Conservation (phyloP, 2,329 filamentous ascomycete species). For the Corniculantispora saksenae region DNA sequence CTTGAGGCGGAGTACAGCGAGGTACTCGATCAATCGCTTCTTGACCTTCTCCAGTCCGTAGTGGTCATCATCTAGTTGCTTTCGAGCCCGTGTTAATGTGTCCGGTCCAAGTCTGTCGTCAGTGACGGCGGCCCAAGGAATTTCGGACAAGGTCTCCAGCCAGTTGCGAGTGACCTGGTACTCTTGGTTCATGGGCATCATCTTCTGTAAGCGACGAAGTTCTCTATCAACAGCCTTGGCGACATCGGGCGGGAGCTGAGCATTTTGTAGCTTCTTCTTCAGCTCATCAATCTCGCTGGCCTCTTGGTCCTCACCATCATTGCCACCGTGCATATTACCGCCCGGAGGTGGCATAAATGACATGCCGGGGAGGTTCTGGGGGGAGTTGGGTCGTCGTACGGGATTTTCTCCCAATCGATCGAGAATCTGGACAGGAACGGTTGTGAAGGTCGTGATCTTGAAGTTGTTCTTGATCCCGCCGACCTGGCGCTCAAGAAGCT, state of each 20-base stretch:
- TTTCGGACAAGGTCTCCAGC: constrained; percentile 88
- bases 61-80: constrained; percentile 93
- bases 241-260: constrained; percentile 79
- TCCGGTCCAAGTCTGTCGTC: constrained; percentile 82
- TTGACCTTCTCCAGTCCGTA: constrained; percentile 97
- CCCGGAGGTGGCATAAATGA: constrained; percentile 34
- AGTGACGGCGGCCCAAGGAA: constrained; percentile 85
- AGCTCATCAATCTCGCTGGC: constrained; percentile 88
- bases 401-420: constrained; percentile 51
- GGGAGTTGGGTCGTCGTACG: constrained; percentile 32
- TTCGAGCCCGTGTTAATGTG: constrained; percentile 75
- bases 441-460: constrained; percentile 77
- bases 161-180: constrained; percentile 94
- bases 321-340: constrained; percentile 44
- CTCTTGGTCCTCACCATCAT: constrained; percentile 72
- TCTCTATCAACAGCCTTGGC: constrained; percentile 90
- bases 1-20: constrained; percentile 94
- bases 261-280: constrained; percentile 81
- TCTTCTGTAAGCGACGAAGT: constrained; percentile 84
- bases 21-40: constrained; percentile 90
- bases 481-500: constrained; percentile 80
- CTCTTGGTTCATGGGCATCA: constrained; percentile 94
- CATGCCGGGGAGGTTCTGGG: constrained; percentile 43
- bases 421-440: constrained; percentile 63
- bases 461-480: constrained; percentile 82